Percentiles rank a stretch among this genome's conserved stretches.
Evolutionary conservation across 441 rosid species (phyloP).

Genomic region (Euphorbia celastroides): DNA sequence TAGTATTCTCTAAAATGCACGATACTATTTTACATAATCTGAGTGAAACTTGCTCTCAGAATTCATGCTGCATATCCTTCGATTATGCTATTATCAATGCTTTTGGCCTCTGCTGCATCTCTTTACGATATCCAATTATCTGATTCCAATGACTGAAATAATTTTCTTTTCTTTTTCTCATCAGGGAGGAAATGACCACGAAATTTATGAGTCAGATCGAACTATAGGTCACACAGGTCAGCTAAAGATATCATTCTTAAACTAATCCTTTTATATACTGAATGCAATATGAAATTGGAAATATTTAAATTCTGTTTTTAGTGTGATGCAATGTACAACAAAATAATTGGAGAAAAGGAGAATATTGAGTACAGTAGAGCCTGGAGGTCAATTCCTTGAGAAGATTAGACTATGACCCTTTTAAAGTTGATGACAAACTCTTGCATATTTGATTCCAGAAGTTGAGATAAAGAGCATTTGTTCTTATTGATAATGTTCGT

Average conservation of each 20-base stretch:
- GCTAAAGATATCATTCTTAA: slow-evolving; percentile 17
- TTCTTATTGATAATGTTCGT: not conserved
- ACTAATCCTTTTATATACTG: not conserved
- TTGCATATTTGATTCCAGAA: not conserved
- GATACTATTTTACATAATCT: not conserved
- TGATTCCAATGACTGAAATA: slow-evolving; percentile 9
- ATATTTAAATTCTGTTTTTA: slow-evolving; percentile 1
- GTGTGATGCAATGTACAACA: not conserved
- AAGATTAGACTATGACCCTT: not conserved
- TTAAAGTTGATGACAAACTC: not conserved
- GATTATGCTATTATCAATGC: not conserved
- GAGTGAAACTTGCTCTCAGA: not conserved
- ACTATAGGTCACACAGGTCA: slow-evolving; percentile 93
- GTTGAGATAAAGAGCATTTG: not conserved
- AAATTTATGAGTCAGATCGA: slow-evolving; percentile 77
- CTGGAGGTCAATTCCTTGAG: not conserved
- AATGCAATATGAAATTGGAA: not conserved
- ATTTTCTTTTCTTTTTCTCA: slow-evolving; percentile 21
- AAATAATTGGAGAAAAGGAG: not conserved
- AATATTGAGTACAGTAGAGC: not conserved
- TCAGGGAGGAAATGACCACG: slow-evolving; percentile 98
- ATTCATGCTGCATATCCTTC: not conserved
- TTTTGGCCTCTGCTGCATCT: not conserved
- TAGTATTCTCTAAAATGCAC: not conserved
- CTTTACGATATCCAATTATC: no score